phyloP scores from a whole-genome alignment of 345 rosid species.

The Theobroma cacao region DNA sequence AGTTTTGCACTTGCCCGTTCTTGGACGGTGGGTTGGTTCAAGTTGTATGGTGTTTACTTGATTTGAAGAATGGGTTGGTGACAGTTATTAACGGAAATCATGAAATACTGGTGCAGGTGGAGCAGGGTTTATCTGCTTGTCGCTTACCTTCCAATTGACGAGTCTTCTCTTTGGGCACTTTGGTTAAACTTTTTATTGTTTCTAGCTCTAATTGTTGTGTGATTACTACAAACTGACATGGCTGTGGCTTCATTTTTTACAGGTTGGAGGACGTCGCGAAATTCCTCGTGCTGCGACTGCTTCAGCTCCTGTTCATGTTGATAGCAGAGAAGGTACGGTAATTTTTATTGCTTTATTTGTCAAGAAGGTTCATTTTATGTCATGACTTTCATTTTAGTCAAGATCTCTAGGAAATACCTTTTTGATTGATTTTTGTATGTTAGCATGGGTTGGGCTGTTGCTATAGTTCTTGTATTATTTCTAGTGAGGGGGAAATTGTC shows the following conservation, averaged over 20 bases:
- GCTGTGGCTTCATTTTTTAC: not conserved
- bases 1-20: no score
- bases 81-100: not conserved
- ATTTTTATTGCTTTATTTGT: not conserved
- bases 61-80: not conserved
- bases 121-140: not conserved
- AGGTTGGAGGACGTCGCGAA: slow-evolving; percentile 34
- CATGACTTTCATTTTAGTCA: not conserved
- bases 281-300: slow-evolving; percentile 18
- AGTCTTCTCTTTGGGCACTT: not conserved
- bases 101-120: not conserved
- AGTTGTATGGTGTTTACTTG: not conserved
- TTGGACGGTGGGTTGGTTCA: not conserved
- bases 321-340: slow-evolving; percentile 40
- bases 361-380: not conserved
- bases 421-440: not conserved
- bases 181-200: not conserved
- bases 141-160: not conserved
- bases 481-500: not conserved
- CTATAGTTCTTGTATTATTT: not conserved
- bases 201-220: not conserved
- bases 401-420: not conserved
- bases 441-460: not conserved
- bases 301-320: slow-evolving; percentile 39
- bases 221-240: not conserved